Evolutionary conservation across 139 green algal genomes (phyloP).

Genomic region (Ulvella scutata): DNA sequence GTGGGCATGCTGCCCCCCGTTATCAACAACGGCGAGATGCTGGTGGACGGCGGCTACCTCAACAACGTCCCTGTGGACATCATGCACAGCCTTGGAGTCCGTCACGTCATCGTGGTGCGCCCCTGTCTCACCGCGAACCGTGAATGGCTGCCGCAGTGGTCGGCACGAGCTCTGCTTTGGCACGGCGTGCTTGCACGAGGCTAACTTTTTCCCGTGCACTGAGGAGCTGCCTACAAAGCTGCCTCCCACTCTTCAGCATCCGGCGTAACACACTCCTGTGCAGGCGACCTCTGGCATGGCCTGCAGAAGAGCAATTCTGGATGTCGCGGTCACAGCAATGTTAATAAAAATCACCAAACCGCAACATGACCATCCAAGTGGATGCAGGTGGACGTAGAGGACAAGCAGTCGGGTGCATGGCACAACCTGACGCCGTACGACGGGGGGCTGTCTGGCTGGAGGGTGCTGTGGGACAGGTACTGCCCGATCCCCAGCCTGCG

Average conservation of each 20-base stretch:
- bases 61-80: slow-evolving; percentile 57
- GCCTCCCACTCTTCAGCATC: no score
- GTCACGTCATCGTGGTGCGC: slow-evolving; percentile 33
- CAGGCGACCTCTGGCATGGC: no score
- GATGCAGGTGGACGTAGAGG: slow-evolving; percentile 55
- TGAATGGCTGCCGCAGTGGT: no score
- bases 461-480: slow-evolving; percentile 57
- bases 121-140: not conserved
- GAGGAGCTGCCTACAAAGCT: no score
- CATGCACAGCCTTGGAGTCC: slow-evolving; percentile 48
- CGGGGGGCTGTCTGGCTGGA: slow-evolving; percentile 51
- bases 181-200: no score
- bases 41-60: slow-evolving; percentile 62
- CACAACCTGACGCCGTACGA: slow-evolving; percentile 43
- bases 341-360: no score
- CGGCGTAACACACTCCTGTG: no score
- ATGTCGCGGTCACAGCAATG: no score
- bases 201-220: no score
- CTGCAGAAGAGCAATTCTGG: no score
- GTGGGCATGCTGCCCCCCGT: slow-evolving; percentile 62
- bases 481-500: slow-evolving; percentile 31
- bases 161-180: no score
- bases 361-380: no score
- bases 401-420: slow-evolving; percentile 43
- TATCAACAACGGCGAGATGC: slow-evolving; percentile 41